Evolutionary conservation across 2,329 filamentous ascomycete species (phyloP).

Genomic region (Penicillium italicum): DNA sequence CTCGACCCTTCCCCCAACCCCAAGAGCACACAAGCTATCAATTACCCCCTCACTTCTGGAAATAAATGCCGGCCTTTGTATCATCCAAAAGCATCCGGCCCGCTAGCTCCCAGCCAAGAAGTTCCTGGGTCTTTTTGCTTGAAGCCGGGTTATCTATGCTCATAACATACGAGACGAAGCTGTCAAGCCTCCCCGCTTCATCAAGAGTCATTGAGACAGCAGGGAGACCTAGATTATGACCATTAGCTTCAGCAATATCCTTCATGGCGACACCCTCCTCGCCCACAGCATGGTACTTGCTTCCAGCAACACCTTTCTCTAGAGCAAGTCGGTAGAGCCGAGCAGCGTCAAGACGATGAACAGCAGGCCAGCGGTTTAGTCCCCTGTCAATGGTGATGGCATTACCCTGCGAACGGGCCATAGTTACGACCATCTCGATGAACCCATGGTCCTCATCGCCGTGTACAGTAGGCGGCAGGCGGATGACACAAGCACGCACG

Average conservation of each 20-base stretch:
- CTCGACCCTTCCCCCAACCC: not conserved
- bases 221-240: slow-evolving; percentile 34
- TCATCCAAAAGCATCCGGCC: slow-evolving; percentile 29
- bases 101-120: slow-evolving; percentile 37
- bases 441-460: slow-evolving; percentile 36
- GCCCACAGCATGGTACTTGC: slow-evolving; percentile 37
- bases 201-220: slow-evolving; percentile 27
- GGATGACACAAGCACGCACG: slow-evolving; percentile 35
- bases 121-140: slow-evolving; percentile 35
- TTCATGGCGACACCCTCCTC: slow-evolving; percentile 37
- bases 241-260: slow-evolving; percentile 37
- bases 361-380: slow-evolving; percentile 36
- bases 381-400: slow-evolving; percentile 39
- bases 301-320: slow-evolving; percentile 38
- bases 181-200: slow-evolving; percentile 31
- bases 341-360: slow-evolving; percentile 41
- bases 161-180: slow-evolving; percentile 26
- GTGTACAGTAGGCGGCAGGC: slow-evolving; percentile 42
- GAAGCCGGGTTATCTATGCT: slow-evolving; percentile 33
- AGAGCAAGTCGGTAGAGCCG: slow-evolving; percentile 36
- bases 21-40: not conserved
- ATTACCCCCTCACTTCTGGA: not conserved
- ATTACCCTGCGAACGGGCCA: slow-evolving; percentile 29
- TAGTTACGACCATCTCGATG: slow-evolving; percentile 22
- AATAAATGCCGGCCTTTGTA: slow-evolving; percentile 26